These are phyloP conservation scores for Glaciozyma martinii DNA, from an alignment of 768 basidiomycete species.

Conservation along the genomic window DNA sequence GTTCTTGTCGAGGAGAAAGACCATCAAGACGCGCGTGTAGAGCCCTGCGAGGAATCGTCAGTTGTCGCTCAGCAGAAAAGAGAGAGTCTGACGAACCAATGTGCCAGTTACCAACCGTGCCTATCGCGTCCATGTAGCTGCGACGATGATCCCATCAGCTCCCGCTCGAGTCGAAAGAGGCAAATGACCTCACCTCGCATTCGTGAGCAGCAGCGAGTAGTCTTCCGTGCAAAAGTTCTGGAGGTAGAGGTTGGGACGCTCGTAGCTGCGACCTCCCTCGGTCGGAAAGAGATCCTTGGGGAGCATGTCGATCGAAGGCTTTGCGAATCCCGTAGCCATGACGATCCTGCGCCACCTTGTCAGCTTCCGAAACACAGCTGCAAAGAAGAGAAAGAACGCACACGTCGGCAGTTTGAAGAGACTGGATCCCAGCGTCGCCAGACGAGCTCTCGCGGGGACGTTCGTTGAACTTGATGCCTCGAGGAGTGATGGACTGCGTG, in stretches of 20 bases:
- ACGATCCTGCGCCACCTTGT: constrained; percentile 37
- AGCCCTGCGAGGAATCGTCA: constrained; percentile 34
- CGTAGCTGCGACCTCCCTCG: constrained; percentile 40
- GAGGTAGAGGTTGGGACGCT: constrained; percentile 49
- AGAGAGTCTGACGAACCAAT: constrained; percentile 40
- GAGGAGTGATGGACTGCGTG: constrained; percentile 42
- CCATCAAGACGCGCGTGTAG: constrained; percentile 34
- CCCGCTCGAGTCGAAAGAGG: neutral
- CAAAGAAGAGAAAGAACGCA: neutral
- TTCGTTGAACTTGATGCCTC: constrained; percentile 43
- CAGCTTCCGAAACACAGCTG: neutral
- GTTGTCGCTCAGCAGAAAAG: too few relatives aligned
- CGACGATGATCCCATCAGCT: constrained; percentile 25
- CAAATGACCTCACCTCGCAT: constrained; percentile 40
- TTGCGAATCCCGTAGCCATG: constrained; percentile 51
- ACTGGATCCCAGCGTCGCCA: constrained; percentile 37
- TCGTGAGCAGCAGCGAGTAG: constrained; percentile 50
- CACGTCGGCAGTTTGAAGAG: constrained; percentile 45
- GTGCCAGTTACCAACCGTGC: constrained; percentile 36
- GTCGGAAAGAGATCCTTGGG: constrained; percentile 49
- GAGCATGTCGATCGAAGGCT: constrained; percentile 47
- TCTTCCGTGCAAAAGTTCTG: constrained; percentile 52
- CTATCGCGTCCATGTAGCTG: constrained; percentile 27
- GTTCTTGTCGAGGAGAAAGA: constrained; percentile 41
- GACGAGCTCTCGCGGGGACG: constrained; percentile 41